A percentile compares a stretch with the other conserved stretches of the same genome.
Evolutionary conservation across 2,329 filamentous ascomycete genomes (phyloP).

Genomic region (Ascomycota sp.): DNA sequence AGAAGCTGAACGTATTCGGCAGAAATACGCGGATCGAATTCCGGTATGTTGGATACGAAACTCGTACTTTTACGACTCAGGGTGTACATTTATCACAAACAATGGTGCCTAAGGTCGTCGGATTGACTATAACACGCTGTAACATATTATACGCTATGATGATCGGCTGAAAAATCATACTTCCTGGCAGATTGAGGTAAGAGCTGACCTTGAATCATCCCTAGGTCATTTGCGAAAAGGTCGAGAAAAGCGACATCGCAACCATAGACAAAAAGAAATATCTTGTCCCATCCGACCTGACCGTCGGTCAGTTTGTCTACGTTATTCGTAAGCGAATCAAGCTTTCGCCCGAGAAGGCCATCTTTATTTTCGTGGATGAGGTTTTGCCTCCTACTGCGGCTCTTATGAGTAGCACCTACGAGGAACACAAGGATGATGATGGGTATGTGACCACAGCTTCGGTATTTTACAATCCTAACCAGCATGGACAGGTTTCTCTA

Average conservation of each 20-base stretch:
- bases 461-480: too few species aligned
- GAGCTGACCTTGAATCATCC: not conserved
- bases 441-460: constrained; percentile 33
- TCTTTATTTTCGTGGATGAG: constrained; percentile 99
- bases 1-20: constrained; percentile 95
- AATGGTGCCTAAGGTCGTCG: too few species aligned
- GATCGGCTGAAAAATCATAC: too few species aligned
- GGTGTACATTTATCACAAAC: not conserved
- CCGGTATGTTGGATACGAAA: constrained; percentile 44
- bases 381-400: constrained; percentile 90
- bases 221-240: constrained; percentile 98
- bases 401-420: constrained; percentile 98
- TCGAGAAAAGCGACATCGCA: constrained; percentile 96
- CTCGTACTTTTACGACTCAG: not conserved
- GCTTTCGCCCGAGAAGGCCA: constrained; percentile 97
- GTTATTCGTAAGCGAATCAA: constrained; percentile 99
- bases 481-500: too few species aligned
- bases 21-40: constrained; percentile 97
- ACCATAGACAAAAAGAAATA: constrained; percentile 99
- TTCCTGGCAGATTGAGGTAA: too few species aligned
- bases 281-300: constrained; percentile 88
- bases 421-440: constrained; percentile 86
- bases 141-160: too few species aligned
- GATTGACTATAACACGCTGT: too few species aligned
- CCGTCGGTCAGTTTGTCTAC: constrained; percentile 98